Conservation (phyloP, 2,329 filamentous ascomycete genomes). For the Pseudocercospora pini-densiflorae region DNA sequence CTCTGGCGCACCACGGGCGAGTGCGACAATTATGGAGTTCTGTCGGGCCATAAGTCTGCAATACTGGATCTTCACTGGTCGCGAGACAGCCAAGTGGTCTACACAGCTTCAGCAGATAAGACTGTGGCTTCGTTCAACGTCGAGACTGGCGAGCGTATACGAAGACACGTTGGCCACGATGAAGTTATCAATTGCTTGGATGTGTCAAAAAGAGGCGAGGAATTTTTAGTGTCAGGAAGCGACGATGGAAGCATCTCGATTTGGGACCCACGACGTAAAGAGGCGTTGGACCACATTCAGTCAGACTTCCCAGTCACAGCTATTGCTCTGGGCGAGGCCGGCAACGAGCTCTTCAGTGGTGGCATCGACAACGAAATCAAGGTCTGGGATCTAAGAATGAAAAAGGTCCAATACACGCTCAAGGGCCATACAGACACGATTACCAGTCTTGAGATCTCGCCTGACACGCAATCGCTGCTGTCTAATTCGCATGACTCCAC, state of each 20-base stretch:
- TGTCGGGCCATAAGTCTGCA: slow-evolving; percentile 89
- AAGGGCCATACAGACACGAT: slow-evolving; percentile 89
- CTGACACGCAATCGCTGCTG: slow-evolving; percentile 85
- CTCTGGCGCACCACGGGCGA: slow-evolving; percentile 92
- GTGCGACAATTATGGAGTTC: slow-evolving; percentile 90
- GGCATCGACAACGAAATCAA: slow-evolving; percentile 98
- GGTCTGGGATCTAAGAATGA: slow-evolving; percentile 95
- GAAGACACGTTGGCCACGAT: slow-evolving; percentile 89
- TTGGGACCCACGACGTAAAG: slow-evolving; percentile 93
- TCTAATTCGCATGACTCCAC: slow-evolving; percentile 96
- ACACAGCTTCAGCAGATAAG: slow-evolving; percentile 91
- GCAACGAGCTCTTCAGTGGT: slow-evolving; percentile 92
- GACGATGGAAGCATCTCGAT: slow-evolving; percentile 94
- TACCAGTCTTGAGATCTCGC: slow-evolving; percentile 87
- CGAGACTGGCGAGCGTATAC: slow-evolving; percentile 88
- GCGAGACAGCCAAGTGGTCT: slow-evolving; percentile 86
- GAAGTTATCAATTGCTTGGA: slow-evolving; percentile 95
- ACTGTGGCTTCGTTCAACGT: slow-evolving; percentile 94
- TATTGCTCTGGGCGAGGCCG: slow-evolving; percentile 87
- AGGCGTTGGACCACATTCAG: slow-evolving; percentile 83
- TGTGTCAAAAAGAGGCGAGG: slow-evolving; percentile 85
- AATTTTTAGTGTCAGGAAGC: slow-evolving; percentile 85
- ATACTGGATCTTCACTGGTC: slow-evolving; percentile 96
- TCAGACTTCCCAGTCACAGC: slow-evolving; percentile 93
- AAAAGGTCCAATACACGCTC: slow-evolving; percentile 84